A percentile compares a stretch with the other conserved stretches of the same genome.
Conservation (phyloP, 805 yeast genomes). For the Candida khao-thaluensis region DNA sequence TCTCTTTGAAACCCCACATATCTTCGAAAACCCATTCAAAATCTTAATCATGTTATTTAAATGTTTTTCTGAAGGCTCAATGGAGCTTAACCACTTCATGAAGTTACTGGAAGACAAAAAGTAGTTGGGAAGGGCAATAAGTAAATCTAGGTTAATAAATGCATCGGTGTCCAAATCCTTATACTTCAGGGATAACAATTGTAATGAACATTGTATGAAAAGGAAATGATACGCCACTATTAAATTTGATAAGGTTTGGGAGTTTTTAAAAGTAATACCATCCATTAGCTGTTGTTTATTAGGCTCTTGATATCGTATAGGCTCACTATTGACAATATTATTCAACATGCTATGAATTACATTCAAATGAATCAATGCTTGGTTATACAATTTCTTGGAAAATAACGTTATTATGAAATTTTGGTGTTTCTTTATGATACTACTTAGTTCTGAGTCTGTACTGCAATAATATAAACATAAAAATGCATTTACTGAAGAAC, state of each 20-base stretch:
- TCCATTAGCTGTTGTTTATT: not conserved
- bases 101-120: slow-evolving; percentile 21
- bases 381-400: slow-evolving; percentile 6
- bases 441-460: slow-evolving; percentile 4
- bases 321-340: not conserved
- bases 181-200: slow-evolving; percentile 20
- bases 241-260: slow-evolving; percentile 9
- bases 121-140: slow-evolving; percentile 17
- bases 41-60: slow-evolving; percentile 24
- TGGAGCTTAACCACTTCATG: slow-evolving; percentile 21
- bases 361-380: slow-evolving; percentile 18
- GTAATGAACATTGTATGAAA: slow-evolving; percentile 26
- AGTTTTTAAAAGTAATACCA: not conserved
- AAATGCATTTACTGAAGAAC: slow-evolving; percentile 9
- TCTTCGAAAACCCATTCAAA: slow-evolving; percentile 24
- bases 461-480: slow-evolving; percentile 10
- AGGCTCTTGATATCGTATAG: slow-evolving; percentile 1
- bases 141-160: slow-evolving; percentile 10
- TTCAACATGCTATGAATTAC: not conserved
- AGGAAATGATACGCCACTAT: slow-evolving; percentile 30
- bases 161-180: slow-evolving; percentile 13
- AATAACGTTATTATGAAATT: slow-evolving; percentile 22
- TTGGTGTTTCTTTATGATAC: slow-evolving; percentile 28
- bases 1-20: slow-evolving; percentile 16
- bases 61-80: slow-evolving; percentile 18